Base-by-base conservation (phyloP, 805 yeast species). In the Wickerhamomyces bovis region DNA sequence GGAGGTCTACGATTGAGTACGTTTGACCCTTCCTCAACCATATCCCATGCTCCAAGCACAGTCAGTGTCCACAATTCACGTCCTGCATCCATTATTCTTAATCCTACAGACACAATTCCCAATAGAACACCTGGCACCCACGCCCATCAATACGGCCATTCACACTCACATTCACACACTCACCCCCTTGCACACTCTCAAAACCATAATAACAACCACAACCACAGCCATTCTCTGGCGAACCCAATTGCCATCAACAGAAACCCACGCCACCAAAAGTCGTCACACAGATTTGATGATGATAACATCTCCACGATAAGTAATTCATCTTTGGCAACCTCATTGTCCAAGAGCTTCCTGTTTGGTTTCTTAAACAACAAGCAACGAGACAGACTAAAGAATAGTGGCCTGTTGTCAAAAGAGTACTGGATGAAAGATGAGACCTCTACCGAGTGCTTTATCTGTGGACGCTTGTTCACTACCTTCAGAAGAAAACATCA, bases 351-450 rank as follows among this genome's bases (percentile, higher is more conserved):
- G 49, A 69, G 68, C 48, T 70, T 70, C 49, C 53, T 71, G 6
- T 70, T 68, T 47, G 73, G 72, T 0, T 70, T 71, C 46, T 64
- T 70, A 47, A 65, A 64, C 49, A 61, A 64, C 45, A 62, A 53
- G 44, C 61, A 60, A 43, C 57, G 55, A 41, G 57, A 50, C 38
- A 51, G 48, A 8, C 47, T 48, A 23, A 52, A 54, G 40, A 44
- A 54, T 6, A 51, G 54, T 12, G 58, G 62, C 1, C 43, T 70
- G 0, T 49, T 71, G 6, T 69, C 75, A 5, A 77, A 78, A 49
- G 92, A 89, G 60, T 92, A 89, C 62, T 92, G 99, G 99, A 83
- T 92, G 88, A 89, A 90, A 57, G 97, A 92, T 67, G 86, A 92
- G 38, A 86, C 89, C 49, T 96, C 95, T 0, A 77, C 83, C 9